These are phyloP conservation scores for Bassia scoparia DNA, from an alignment of 148 eudicot species.

Conservation along the genomic window DNA sequence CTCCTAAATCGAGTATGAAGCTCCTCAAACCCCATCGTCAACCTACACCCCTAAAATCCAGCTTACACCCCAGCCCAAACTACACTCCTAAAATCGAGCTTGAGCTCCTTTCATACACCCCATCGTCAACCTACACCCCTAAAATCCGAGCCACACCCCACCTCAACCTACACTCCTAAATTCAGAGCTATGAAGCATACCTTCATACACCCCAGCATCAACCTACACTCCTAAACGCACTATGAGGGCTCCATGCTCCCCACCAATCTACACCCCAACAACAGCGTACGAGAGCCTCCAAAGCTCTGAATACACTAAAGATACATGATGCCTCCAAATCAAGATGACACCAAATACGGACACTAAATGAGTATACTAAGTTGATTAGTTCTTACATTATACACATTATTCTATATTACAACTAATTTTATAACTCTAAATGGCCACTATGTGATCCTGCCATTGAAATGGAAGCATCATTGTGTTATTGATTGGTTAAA, in stretches of 20 bases:
- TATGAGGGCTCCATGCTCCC: background rate
- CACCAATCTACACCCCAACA: background rate
- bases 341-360: background rate
- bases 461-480: too few relatives aligned
- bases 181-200: background rate
- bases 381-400: too few relatives aligned
- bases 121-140: background rate
- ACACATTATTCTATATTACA: too few relatives aligned
- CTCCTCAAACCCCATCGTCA: constrained; percentile 2
- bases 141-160: background rate
- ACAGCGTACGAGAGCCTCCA: background rate
- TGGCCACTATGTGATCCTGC: too few relatives aligned
- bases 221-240: background rate
- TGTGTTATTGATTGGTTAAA: background rate
- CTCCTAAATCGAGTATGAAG: background rate
- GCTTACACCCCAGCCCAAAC: background rate
- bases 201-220: constrained; percentile 3
- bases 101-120: background rate
- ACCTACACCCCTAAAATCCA: background rate
- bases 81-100: background rate
- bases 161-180: constrained; percentile 2
- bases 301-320: background rate
- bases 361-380: too few relatives aligned
- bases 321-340: background rate
- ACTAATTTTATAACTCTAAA: too few relatives aligned